Evolutionary conservation across 352 stramenopile species (phyloP), one percentile per base, ranked within the genome.

Genomic region (Phytophthora litchii): DNA sequence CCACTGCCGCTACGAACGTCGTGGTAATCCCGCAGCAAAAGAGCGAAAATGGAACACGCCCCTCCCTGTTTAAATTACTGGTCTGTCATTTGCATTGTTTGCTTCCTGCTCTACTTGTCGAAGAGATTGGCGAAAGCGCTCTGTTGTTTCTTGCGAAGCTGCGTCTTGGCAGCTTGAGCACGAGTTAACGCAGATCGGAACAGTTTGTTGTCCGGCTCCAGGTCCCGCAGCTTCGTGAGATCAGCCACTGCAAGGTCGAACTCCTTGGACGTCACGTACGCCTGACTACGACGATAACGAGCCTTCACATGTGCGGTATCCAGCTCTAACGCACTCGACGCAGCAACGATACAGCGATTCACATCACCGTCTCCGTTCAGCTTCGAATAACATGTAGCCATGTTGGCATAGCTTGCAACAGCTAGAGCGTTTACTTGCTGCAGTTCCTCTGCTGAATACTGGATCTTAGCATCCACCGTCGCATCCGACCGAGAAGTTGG

Each of bases 321-420:
- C 13, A 76, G 23, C 21, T 66, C 43, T 19, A 94, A 54, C 3
- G 82, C 83, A 23, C 41, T 60, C 0, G 75, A 78, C 40, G 75
- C 77, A 27, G 89, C 72, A n/a, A 53, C 29, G 25, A 91, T 71
- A 51, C 79, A 91, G 23, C 41, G 52, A 6, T 83, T 60, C 42
- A 75, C 60, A 42, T 55, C 46, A 12, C 42, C 44, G 1, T 74
- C 43, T 1, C 48, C 21, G 16, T 66, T 19, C 3, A 76, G 41
- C 54, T 89, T 91, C 59, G 65, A 89, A 54, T 77, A 75, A 55
- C 75, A 87, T 25, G 73, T 84, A 51, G 80, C 81, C 44, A 90
- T 67, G 59, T 91, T 91, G 16, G 64, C 62, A 21, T 86, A 79
- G 32, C 79, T 86, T 3, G 77, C 71, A 7, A 83, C 53, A 9